These are phyloP conservation scores for Dacryopinax spathularia DNA, from an alignment of 768 basidiomycete genomes.

Conservation along the genomic window DNA sequence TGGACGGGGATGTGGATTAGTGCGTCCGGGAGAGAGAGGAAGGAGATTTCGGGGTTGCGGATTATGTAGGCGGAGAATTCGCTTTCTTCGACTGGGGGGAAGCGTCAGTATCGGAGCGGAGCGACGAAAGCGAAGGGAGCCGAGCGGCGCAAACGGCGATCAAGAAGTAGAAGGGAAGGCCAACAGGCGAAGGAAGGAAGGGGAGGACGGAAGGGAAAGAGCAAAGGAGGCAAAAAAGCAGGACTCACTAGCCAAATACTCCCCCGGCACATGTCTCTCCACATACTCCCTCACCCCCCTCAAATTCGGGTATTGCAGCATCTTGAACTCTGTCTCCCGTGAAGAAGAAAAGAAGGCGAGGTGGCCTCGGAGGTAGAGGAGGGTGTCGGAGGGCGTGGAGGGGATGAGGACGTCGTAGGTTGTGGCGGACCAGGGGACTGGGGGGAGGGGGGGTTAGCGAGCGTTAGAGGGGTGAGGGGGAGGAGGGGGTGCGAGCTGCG, in stretches of 20 bases:
- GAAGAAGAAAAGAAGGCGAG: neutral
- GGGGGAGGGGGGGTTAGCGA: neutral
- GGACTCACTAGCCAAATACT: neutral
- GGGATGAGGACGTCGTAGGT: neutral
- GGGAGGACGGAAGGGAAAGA: too few species aligned
- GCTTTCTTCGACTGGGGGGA: neutral
- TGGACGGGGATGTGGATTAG: neutral
- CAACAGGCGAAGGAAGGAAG: neutral
- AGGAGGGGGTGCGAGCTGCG: too few species aligned
- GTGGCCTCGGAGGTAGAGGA: slow-evolving; percentile 1
- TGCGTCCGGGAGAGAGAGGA: neutral
- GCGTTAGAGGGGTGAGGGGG: too few species aligned
- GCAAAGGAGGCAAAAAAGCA: too few species aligned
- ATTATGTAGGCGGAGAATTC: slow-evolving; percentile 5
- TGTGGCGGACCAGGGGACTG: neutral
- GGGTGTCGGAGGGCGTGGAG: neutral
- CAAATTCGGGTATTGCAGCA: neutral
- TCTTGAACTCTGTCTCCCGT: neutral
- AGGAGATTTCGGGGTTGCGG: slow-evolving; percentile 2
- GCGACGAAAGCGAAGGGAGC: too few species aligned
- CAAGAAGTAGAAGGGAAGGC: too few species aligned
- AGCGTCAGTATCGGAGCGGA: neutral
- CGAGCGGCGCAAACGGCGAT: too few species aligned
- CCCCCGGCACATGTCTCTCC: neutral
- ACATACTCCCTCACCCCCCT: neutral